Percentiles rank a stretch among this genome's conserved stretches.
phyloP scores from a whole-genome alignment of 805 yeast genomes.

The Hanseniaspora pseudoguilliermondii region DNA sequence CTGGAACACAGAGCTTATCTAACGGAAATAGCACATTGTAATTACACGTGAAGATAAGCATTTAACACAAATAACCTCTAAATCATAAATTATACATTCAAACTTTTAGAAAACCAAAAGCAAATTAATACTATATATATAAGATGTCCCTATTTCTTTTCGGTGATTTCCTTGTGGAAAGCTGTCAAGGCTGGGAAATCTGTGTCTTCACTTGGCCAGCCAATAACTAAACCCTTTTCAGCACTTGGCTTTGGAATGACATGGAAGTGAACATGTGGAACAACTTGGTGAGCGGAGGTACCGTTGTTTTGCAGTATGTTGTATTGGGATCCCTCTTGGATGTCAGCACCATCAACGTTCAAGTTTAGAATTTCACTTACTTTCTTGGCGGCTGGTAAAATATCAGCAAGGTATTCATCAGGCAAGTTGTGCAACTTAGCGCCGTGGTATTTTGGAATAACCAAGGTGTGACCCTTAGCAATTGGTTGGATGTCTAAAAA shows the following conservation, averaged over 20 bases:
- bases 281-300: slow-evolving; percentile 86
- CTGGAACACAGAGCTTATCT: too few species aligned
- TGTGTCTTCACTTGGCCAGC: slow-evolving; percentile 86
- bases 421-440: slow-evolving; percentile 86
- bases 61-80: too few species aligned
- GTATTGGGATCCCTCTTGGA: slow-evolving; percentile 60
- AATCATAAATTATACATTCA: too few species aligned
- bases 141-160: slow-evolving; percentile 24
- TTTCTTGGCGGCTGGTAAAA: slow-evolving; percentile 80
- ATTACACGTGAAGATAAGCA: too few species aligned
- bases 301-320: slow-evolving; percentile 90
- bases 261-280: slow-evolving; percentile 94
- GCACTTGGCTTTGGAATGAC: slow-evolving; percentile 76
- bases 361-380: slow-evolving; percentile 60
- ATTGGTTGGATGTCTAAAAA: slow-evolving; percentile 92
- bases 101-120: too few species aligned
- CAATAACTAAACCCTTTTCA: slow-evolving; percentile 67
- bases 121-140: background rate
- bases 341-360: slow-evolving; percentile 47
- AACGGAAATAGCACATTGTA: too few species aligned
- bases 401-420: slow-evolving; percentile 75
- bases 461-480: slow-evolving; percentile 72
- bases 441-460: slow-evolving; percentile 89
- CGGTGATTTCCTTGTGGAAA: slow-evolving; percentile 47
- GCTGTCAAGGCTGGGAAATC: slow-evolving; percentile 60